Percentiles rank a stretch among this genome's conserved stretches.
phyloP scores from a whole-genome alignment of 148 eudicot genomes.

The Vaccinium myrtillus region DNA sequence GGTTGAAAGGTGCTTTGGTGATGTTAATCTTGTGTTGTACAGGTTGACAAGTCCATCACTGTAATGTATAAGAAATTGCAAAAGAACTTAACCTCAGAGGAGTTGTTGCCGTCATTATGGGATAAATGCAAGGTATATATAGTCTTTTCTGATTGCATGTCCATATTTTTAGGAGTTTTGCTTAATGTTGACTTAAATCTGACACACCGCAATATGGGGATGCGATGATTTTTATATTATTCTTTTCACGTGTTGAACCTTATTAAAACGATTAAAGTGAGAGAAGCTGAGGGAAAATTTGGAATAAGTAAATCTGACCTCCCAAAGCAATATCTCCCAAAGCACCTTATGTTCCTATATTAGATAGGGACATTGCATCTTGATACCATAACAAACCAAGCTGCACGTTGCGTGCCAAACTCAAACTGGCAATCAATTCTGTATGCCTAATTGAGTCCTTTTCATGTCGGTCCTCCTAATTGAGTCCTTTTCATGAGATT shows the following conservation, averaged over 20 bases:
- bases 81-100: constrained; percentile 86
- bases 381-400: no score
- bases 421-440: no score
- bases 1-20: constrained; percentile 6
- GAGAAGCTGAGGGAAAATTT: not conserved
- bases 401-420: no score
- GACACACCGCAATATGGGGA: not conserved
- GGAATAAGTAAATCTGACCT: not conserved
- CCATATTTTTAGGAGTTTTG: not conserved
- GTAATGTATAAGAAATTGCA: constrained; percentile 85
- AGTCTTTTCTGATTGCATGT: constrained; percentile 11
- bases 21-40: constrained; percentile 15
- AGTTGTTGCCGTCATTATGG: constrained; percentile 88
- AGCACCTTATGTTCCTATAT: not conserved
- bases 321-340: constrained; percentile 3
- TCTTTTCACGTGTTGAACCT: not conserved
- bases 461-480: no score
- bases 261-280: not conserved
- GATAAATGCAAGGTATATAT: constrained; percentile 91
- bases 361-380: no score
- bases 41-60: constrained; percentile 86
- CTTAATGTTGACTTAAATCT: not conserved
- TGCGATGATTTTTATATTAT: not conserved
- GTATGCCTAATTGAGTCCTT: no score
- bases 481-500: no score